A percentile compares a stretch with the other conserved stretches of the same genome.
These are phyloP conservation scores for Protostelium mycophagum DNA, from an alignment of 78 protist genomes.

Conservation along the genomic window DNA sequence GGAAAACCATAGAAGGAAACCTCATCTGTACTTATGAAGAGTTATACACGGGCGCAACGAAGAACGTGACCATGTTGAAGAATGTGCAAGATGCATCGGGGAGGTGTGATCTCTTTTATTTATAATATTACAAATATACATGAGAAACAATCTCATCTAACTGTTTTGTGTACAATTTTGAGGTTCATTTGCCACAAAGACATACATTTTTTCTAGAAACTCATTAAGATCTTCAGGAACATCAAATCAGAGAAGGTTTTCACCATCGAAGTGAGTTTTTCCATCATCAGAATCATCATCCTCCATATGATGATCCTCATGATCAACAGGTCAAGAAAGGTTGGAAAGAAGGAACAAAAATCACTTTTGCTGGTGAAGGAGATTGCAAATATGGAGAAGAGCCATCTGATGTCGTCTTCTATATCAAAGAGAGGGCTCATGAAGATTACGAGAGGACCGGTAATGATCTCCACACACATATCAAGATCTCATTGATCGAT, in stretches of 20 bases:
- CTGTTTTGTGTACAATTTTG: too few relatives aligned
- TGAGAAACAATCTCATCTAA: too few relatives aligned
- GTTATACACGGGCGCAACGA: conserved; percentile 1
- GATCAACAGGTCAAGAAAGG: conserved; percentile 38
- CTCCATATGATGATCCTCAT: neutral
- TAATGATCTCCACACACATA: conserved; percentile 15
- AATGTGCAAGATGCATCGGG: neutral
- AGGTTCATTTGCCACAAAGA: too few relatives aligned
- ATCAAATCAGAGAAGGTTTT: neutral
- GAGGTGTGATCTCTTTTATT: neutral
- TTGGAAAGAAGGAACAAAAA: conserved; percentile 51
- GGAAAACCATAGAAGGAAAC: neutral
- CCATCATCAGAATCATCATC: too few relatives aligned
- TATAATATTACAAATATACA: too few relatives aligned
- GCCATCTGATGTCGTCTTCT: conserved; percentile 54
- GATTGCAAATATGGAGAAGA: conserved; percentile 14
- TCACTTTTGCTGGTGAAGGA: conserved; percentile 44
- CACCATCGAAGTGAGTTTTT: neutral
- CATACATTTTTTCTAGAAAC: too few relatives aligned
- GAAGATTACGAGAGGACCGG: conserved; percentile 22
- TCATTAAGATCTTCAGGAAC: neutral
- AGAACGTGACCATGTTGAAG: conserved; percentile 12
- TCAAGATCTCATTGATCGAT: conserved; percentile 3
- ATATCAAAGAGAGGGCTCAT: conserved; percentile 34
- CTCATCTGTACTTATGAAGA: conserved; percentile 12